Evolutionary conservation across 129 eudicot species (phyloP).

Genomic region (Pulicaria dysenterica): DNA sequence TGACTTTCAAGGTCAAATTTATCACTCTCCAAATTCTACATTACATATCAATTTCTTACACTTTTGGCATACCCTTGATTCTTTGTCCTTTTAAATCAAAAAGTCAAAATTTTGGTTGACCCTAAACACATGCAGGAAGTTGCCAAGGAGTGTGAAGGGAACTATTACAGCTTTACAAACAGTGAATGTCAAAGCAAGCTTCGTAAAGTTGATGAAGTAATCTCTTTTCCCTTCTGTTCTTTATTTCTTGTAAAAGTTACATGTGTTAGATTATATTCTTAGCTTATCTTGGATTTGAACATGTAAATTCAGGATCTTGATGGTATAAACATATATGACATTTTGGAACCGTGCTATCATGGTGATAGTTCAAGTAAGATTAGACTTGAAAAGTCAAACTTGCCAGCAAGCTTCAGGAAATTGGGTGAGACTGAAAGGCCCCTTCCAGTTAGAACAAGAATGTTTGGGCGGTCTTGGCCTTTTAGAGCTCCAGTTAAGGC

Average conservation of each 20-base stretch:
- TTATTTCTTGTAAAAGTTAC: background rate
- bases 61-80: background rate
- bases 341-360: slow-evolving; percentile 92
- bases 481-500: slow-evolving; percentile 87
- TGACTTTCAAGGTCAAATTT: slow-evolving; percentile 11
- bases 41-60: background rate
- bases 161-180: slow-evolving; percentile 54
- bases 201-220: slow-evolving; percentile 64
- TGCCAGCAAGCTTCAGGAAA: slow-evolving; percentile 82
- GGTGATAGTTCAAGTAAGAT: slow-evolving; percentile 42
- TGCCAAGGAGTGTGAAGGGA: slow-evolving; percentile 61
- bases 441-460: slow-evolving; percentile 82
- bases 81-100: background rate
- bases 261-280: background rate
- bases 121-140: slow-evolving; percentile 56
- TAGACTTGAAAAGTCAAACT: slow-evolving; percentile 36
- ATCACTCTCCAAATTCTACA: background rate
- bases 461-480: slow-evolving; percentile 99
- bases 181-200: slow-evolving; percentile 59
- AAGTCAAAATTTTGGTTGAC: slow-evolving; percentile 17
- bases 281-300: slow-evolving; percentile 12
- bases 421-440: slow-evolving; percentile 94
- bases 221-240: background rate
- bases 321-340: slow-evolving; percentile 78
- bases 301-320: slow-evolving; percentile 47